A percentile compares a stretch with the other conserved stretches of the same genome.
These are phyloP conservation scores for Neurospora sp. DNA, from an alignment of 495 filamentous ascomycete species.

Conservation along the genomic window DNA sequence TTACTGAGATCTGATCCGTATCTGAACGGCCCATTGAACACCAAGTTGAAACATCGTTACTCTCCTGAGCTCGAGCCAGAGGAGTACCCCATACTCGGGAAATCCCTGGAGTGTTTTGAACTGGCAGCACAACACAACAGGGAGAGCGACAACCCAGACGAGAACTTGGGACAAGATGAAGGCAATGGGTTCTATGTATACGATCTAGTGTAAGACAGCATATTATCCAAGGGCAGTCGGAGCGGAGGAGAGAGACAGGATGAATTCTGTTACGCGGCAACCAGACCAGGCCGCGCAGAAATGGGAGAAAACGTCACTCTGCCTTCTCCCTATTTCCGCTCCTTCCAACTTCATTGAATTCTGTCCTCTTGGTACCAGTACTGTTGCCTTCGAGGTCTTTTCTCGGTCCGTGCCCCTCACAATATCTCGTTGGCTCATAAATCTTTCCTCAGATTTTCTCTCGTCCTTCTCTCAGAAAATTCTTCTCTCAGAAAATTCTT, in stretches of 20 bases:
- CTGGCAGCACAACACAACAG: not conserved
- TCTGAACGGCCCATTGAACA: not conserved
- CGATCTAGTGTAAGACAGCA: not conserved
- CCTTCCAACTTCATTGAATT: not conserved
- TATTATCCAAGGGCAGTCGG: not conserved
- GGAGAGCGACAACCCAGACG: not conserved
- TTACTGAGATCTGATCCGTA: not conserved
- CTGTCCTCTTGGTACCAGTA: not conserved
- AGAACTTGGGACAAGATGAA: not conserved
- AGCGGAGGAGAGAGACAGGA: not conserved
- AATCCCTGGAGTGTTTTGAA: not conserved
- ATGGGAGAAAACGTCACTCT: not conserved
- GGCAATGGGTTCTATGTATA: not conserved
- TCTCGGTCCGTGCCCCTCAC: not conserved
- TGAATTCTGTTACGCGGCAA: not conserved
- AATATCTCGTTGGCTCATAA: not conserved
- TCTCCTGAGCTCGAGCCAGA: not conserved
- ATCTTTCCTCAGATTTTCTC: not conserved
- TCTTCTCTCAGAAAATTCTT: not conserved
- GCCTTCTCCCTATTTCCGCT: not conserved
- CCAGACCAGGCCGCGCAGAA: not conserved
- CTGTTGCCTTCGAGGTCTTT: not conserved
- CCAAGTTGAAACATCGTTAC: not conserved
- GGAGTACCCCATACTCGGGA: rapidly evolving
- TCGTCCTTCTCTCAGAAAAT: not conserved